Evolutionary conservation across 768 basidiomycete species (phyloP).

Genomic region (Mycena alexandri): DNA sequence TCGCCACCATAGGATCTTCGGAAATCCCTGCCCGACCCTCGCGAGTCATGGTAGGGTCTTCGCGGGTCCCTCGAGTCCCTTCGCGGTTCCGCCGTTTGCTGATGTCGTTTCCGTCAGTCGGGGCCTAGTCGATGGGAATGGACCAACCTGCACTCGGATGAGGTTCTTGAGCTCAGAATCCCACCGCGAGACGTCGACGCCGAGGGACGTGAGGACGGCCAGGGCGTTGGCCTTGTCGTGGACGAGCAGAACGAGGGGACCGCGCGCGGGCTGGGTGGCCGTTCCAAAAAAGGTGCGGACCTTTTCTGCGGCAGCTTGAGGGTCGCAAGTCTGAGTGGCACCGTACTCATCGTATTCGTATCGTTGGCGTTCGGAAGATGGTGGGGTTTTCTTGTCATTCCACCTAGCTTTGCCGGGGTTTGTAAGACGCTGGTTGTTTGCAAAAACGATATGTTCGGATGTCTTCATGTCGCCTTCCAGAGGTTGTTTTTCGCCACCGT

Average conservation of each 20-base stretch:
- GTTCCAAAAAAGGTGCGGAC: constrained; percentile 9
- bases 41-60: constrained; percentile 1
- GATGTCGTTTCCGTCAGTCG: neutral
- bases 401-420: neutral
- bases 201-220: constrained; percentile 6
- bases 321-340: constrained; percentile 2
- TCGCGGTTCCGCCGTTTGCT: constrained; percentile 1
- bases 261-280: neutral
- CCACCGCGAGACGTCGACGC: constrained; percentile 15
- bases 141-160: constrained; percentile 12
- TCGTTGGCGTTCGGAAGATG: neutral
- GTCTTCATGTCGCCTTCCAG: neutral
- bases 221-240: constrained; percentile 16
- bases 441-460: neutral
- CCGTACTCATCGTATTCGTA: constrained; percentile 17
- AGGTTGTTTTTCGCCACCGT: no score
- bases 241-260: constrained; percentile 25
- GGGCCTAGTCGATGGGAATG: neutral
- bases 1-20: neutral
- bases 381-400: no score
- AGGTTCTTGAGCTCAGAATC: constrained; percentile 13
- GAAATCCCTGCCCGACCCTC: neutral
- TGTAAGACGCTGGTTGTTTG: neutral
- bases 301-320: neutral
- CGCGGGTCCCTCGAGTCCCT: constrained; percentile 24